Evolutionary conservation across 2,329 filamentous ascomycete species (phyloP), one percentile per base, ranked within the genome.

Genomic region (Fusarium tupiense): DNA sequence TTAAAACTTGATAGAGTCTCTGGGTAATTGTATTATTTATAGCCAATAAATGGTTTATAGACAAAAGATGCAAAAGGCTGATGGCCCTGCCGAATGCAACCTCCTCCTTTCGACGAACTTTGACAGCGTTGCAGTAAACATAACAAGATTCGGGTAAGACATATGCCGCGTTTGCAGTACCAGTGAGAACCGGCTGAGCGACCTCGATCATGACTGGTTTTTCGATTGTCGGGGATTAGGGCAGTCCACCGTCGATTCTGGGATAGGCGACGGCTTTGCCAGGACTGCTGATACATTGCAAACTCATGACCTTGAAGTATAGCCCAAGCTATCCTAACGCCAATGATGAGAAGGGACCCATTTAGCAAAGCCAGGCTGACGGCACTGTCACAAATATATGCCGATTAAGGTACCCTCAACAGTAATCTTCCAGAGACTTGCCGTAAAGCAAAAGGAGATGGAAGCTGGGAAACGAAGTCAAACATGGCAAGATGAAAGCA

Each of bases 401-500:
- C 16, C 12, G 10, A 1, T 13, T 13, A 6, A 50, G 29, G 10
- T 33, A 2, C 11, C 10, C 22, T n/a, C 31, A 4, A 20, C 8
- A 35, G 29, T 0, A 9, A 24, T 33, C 5, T 10, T 35, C 22
- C 2, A 4, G 31, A 2, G 29, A 8, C 22, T 35, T 35, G 16
- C 2, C 9, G 17, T 6, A 52, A 13, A 35, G 31, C 0, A n/a
- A 19, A 3, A 17, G 47, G 3, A 4, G 10, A 17, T n/a, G 6
- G 1, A 26, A 19, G 4, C 11, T 19, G 12, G 17, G 8, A 29
- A 50, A 33, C 1, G 3, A 13, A 1, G 29, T 0, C 3, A 5
- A 22, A 29, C 3, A 47, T 16, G 19, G 12, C 43, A 22, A 20
- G 26, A 22, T 14, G 12, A 22, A 11, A 52, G 29, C 22, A 16